A percentile compares a stretch with the other conserved stretches of the same genome.
Evolutionary conservation across 345 rosid species (phyloP).

Genomic region (Lumnitzera littorea): DNA sequence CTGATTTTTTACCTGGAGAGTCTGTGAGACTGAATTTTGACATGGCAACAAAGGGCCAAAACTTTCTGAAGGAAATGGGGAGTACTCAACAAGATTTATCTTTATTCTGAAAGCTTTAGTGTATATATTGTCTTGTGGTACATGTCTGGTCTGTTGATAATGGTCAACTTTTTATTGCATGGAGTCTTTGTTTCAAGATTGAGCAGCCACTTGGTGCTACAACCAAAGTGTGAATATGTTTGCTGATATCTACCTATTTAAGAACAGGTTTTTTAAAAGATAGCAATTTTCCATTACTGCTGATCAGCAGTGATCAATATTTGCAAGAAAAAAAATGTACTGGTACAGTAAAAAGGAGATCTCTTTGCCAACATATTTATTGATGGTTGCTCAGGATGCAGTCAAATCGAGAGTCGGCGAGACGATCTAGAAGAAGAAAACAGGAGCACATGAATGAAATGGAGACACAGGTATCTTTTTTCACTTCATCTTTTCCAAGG

Average conservation of each 20-base stretch:
- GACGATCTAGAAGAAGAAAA: slow-evolving; percentile 93
- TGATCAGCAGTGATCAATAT: too few relatives aligned
- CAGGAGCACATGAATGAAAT: slow-evolving; percentile 83
- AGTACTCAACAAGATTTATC: too few relatives aligned
- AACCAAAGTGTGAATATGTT: not conserved
- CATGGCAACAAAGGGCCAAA: too few relatives aligned
- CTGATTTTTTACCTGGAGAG: too few relatives aligned
- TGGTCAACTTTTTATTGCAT: too few relatives aligned
- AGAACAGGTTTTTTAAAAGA: not conserved
- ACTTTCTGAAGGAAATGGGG: too few relatives aligned
- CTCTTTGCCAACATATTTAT: slow-evolving; percentile 7
- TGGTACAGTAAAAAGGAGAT: not conserved
- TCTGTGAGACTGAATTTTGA: too few relatives aligned
- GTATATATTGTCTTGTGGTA: too few relatives aligned
- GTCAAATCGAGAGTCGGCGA: slow-evolving; percentile 98
- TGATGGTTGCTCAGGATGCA: slow-evolving; percentile 55
- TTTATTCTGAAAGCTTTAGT: too few relatives aligned
- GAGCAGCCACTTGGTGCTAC: too few relatives aligned
- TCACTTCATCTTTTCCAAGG: not conserved
- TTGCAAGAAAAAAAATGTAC: not conserved
- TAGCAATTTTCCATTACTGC: slow-evolving; percentile 3
- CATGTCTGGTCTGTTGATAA: too few relatives aligned
- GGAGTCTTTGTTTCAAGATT: too few relatives aligned
- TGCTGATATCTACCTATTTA: not conserved
- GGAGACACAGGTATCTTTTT: slow-evolving; percentile 65